phyloP scores from a whole-genome alignment of 2,329 filamentous ascomycete genomes.

The Penicillium sp. region DNA sequence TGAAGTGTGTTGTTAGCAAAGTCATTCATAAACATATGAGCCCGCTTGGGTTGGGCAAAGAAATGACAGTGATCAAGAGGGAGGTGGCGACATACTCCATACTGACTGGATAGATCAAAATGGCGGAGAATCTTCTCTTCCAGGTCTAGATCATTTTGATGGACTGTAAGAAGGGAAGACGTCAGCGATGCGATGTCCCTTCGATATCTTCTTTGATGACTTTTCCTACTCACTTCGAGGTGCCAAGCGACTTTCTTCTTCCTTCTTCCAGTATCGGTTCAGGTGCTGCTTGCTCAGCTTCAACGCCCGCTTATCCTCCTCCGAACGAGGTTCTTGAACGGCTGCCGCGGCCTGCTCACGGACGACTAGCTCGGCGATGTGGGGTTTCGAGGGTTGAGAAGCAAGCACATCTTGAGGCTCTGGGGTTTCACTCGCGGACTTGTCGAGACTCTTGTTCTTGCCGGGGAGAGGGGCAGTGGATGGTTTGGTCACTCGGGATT shows the following conservation, averaged over 20 bases:
- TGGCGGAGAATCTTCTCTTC: constrained; percentile 87
- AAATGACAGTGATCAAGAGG: too few relatives aligned
- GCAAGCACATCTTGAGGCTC: constrained; percentile 34
- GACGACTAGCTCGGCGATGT: constrained; percentile 42
- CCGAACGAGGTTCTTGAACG: constrained; percentile 35
- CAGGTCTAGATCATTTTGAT: constrained; percentile 72
- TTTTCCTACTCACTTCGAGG: constrained; percentile 57
- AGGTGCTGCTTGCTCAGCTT: constrained; percentile 71
- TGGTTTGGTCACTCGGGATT: constrained; percentile 64
- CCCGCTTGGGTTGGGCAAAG: too few relatives aligned
- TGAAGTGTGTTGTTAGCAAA: constrained; percentile 41
- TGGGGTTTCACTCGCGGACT: constrained; percentile 33
- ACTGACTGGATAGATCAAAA: constrained; percentile 90
- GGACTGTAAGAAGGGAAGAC: constrained; percentile 58
- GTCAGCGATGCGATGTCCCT: not conserved
- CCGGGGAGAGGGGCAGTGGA: constrained; percentile 36
- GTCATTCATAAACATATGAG: not conserved
- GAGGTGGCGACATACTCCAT: constrained; percentile 68
- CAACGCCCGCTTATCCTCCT: constrained; percentile 56
- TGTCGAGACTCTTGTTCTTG: constrained; percentile 34
- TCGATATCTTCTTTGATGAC: not conserved
- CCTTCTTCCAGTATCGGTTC: constrained; percentile 73
- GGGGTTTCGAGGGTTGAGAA: constrained; percentile 33
- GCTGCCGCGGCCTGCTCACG: constrained; percentile 55
- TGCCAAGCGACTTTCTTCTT: constrained; percentile 71